Evolutionary conservation across 139 green algal genomes (phyloP), one percentile per base, ranked within the genome.

Genomic region (Tetratostichococcus sp.): DNA sequence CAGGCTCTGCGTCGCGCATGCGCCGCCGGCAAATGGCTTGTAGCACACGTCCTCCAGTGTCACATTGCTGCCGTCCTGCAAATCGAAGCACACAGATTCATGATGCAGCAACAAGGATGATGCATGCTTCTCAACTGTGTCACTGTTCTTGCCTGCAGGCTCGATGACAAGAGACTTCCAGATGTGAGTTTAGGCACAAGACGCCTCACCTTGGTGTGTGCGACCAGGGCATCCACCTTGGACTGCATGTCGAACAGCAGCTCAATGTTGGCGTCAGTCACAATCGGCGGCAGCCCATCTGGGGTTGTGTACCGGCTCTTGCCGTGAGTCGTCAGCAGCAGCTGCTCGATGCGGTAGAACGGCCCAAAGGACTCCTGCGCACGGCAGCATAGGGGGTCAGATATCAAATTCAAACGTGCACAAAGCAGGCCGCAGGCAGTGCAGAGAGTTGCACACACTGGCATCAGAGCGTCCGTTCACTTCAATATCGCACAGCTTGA

Each of bases 311-410:
- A 80, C 22, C 16, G 32, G 22, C 75, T 43, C 5, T 43, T 32
- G 31, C 65, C 72, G 16, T 72, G 58, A 0, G 87, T 91, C 35
- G 72, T 86, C 23, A 92, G 69, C 33, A 91, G 88, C 31, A 95
- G 78, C 86, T 96, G 91, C 43, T 90, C 86, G 30, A 97, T 90
- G 21, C 93, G 81, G 73, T 97, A 97, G 73, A 98, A 98, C 19
- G 90, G 84, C 4, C 93, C 93, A 79, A 98, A 96, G 11, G 93
- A 84, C 16, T 77, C 77, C 81, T 86, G 78, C 75, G 42, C n/a
- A n/a, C n/a, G n/a, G n/a, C n/a, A n/a, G n/a, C n/a, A n/a, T n/a
- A n/a, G n/a, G n/a, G n/a, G n/a, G n/a, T n/a, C n/a, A n/a, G n/a
- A n/a, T n/a, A n/a, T n/a, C n/a, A n/a, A n/a, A n/a, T n/a, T n/a